Conservation (phyloP, 2,329 filamentous ascomycete genomes). For the Neospermospora avenae region DNA sequence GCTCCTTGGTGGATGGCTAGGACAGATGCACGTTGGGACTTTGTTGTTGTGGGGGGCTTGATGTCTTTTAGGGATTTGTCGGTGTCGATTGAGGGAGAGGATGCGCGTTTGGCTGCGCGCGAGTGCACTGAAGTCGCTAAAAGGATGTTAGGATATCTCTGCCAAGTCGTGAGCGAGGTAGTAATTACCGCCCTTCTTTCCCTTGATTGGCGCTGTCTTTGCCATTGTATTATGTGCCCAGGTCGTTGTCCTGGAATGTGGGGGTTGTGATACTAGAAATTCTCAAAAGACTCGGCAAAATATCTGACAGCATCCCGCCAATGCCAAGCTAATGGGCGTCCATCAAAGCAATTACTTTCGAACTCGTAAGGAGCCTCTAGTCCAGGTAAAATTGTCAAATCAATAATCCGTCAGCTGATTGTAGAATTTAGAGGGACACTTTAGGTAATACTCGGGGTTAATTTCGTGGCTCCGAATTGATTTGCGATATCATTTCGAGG, state of each 20-base stretch:
- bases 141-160: conserved; percentile 6
- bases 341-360: too few species aligned
- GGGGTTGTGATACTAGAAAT: conserved; percentile 13
- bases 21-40: conserved; percentile 58
- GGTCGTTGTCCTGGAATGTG: too few species aligned
- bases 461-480: too few species aligned
- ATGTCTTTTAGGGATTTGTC: conserved; percentile 68
- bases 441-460: too few species aligned
- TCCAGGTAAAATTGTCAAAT: too few species aligned
- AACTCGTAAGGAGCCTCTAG: too few species aligned
- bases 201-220: conserved; percentile 35
- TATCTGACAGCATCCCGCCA: neutral
- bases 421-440: too few species aligned
- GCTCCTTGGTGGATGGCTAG: conserved; percentile 64
- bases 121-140: conserved; percentile 61
- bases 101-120: conserved; percentile 69
- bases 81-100: conserved; percentile 65
- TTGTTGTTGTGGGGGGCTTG: conserved; percentile 47
- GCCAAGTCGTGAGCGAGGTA: neutral
- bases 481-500: too few species aligned
- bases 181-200: conserved; percentile 30
- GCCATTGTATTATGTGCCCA: conserved; percentile 35
- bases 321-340: too few species aligned
- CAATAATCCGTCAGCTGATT: too few species aligned
- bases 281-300: conserved; percentile 11